Evolutionary conservation across 441 rosid species (phyloP).

Genomic region (Corymbia citriodora): DNA sequence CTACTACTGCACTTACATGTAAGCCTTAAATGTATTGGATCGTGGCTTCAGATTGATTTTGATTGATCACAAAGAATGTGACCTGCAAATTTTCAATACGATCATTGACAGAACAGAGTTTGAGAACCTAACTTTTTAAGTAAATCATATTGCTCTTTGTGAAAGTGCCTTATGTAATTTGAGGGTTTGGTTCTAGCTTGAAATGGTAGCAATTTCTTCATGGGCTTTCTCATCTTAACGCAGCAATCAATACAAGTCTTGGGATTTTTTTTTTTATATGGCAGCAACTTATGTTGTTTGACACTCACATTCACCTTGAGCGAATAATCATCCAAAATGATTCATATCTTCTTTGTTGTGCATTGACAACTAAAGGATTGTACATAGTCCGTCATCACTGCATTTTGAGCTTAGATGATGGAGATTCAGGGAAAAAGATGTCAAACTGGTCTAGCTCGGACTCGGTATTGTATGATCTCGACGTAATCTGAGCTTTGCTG

Average conservation of each 20-base stretch:
- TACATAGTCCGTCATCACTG: neutral
- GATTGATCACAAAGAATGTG: neutral
- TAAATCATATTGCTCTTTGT: neutral
- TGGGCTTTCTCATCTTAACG: neutral
- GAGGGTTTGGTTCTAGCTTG: neutral
- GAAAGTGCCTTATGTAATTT: neutral
- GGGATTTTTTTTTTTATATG: neutral
- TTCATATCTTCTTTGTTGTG: neutral
- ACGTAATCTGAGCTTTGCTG: neutral
- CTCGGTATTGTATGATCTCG: neutral
- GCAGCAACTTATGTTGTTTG: neutral
- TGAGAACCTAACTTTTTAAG: neutral
- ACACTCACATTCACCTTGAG: neutral
- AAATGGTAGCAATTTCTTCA: neutral
- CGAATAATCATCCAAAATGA: neutral
- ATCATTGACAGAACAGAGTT: neutral
- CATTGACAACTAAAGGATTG: neutral
- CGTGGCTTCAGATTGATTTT: neutral
- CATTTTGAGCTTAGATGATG: neutral
- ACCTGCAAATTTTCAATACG: neutral
- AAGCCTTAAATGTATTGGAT: neutral
- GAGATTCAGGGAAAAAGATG: neutral
- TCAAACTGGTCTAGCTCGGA: neutral
- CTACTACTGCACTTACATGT: neutral
- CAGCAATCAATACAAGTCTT: neutral